Percentiles rank a stretch among this genome's conserved stretches.
Evolutionary conservation across 805 yeast genomes (phyloP).

Genomic region (Schizosaccharomyces cryophilus): DNA sequence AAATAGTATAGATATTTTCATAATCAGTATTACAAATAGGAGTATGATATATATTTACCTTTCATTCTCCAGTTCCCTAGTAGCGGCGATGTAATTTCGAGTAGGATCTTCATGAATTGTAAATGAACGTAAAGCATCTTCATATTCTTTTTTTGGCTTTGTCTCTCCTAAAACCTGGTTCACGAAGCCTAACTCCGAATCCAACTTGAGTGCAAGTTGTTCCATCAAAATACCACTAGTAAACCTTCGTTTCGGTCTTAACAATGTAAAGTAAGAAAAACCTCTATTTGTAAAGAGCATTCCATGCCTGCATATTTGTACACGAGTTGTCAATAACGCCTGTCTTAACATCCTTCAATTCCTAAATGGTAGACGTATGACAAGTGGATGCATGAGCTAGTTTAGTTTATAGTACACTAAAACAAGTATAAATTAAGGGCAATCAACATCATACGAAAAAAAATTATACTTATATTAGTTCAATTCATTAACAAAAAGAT

Average conservation of each 20-base stretch:
- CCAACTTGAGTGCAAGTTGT: background rate
- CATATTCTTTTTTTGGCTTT: background rate
- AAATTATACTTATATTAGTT: too few relatives aligned
- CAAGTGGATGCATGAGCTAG: too few relatives aligned
- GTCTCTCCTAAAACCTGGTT: background rate
- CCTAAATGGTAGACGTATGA: too few relatives aligned
- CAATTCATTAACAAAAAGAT: too few relatives aligned
- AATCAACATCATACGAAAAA: too few relatives aligned
- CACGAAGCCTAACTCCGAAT: background rate
- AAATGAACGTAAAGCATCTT: background rate
- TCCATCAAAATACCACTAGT: background rate
- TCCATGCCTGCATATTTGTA: background rate
- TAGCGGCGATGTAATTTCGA: background rate
- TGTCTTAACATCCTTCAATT: background rate
- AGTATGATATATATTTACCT: background rate
- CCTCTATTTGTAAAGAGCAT: background rate
- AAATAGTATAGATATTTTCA: too few relatives aligned
- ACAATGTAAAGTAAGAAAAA: background rate
- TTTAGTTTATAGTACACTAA: too few relatives aligned
- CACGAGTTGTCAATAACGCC: background rate
- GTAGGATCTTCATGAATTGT: background rate
- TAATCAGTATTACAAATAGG: background rate
- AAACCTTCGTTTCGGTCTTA: background rate
- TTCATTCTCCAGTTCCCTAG: background rate
- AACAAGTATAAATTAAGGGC: too few relatives aligned